Conservation (phyloP, 1,284 basidiomycete genomes). For the Sanghuangporus weigelae region DNA sequence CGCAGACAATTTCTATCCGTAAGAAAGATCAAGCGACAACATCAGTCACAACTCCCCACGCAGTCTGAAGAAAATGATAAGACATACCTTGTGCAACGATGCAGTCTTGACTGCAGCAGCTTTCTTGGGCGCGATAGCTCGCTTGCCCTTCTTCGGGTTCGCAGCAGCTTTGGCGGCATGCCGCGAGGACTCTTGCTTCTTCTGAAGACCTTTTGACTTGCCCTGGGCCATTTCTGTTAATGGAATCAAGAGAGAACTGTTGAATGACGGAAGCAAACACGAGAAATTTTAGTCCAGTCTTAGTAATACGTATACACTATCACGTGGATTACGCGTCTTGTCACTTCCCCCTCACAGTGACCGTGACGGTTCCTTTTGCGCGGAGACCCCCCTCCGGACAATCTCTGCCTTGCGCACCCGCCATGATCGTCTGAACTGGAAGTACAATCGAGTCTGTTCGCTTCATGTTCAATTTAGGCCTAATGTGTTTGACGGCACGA, state of each 20-base stretch:
- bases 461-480: too few species aligned
- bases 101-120: conserved; percentile 60
- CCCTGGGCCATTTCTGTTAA: conserved; percentile 47
- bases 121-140: conserved; percentile 71
- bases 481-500: too few species aligned
- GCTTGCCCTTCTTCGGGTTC: conserved; percentile 67
- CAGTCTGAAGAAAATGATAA: neutral
- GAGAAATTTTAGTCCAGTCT: neutral
- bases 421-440: too few species aligned
- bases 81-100: conserved; percentile 56
- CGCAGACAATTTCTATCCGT: conserved; percentile 65
- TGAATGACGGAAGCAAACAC: neutral
- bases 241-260: neutral
- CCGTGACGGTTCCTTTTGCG: neutral
- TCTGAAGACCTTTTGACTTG: conserved; percentile 61
- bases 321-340: neutral
- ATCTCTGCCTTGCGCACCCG: too few species aligned
- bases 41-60: neutral
- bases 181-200: conserved; percentile 44
- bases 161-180: conserved; percentile 59
- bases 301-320: neutral
- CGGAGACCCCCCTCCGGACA: too few species aligned
- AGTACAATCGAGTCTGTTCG: too few species aligned
- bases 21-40: conserved; percentile 1
- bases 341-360: neutral